Conservation (phyloP, 1,284 basidiomycete genomes). For the Trichosporon ovoides region DNA sequence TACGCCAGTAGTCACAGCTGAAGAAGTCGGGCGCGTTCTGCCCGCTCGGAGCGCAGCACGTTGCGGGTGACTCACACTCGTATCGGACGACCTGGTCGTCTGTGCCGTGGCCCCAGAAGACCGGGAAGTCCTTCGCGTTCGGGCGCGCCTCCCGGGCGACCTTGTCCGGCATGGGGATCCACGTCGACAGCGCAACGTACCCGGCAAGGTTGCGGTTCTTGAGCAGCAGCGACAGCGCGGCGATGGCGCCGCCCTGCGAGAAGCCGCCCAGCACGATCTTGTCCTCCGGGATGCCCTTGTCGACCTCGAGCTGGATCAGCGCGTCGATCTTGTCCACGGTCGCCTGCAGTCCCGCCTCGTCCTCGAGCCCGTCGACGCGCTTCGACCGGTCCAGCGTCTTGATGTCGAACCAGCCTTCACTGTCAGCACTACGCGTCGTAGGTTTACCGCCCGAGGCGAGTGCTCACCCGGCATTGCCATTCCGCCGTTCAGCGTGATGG, state of each 20-base stretch:
- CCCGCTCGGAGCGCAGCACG: too few species aligned
- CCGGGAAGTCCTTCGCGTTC: slow-evolving; percentile 55
- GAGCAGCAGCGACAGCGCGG: slow-evolving; percentile 66
- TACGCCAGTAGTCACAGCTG: too few species aligned
- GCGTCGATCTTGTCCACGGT: slow-evolving; percentile 61
- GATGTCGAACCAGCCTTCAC: slow-evolving; percentile 65
- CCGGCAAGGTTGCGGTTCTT: slow-evolving; percentile 66
- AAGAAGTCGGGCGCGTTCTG: too few species aligned
- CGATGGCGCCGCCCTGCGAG: slow-evolving; percentile 78
- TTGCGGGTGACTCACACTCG: slow-evolving; percentile 44
- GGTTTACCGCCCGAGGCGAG: too few species aligned
- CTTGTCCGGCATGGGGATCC: slow-evolving; percentile 63
- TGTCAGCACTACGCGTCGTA: too few species aligned
- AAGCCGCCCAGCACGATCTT: slow-evolving; percentile 71
- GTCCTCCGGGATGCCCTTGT: slow-evolving; percentile 61
- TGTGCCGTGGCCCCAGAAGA: slow-evolving; percentile 86
- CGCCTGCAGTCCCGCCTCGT: slow-evolving; percentile 61
- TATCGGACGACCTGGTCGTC: slow-evolving; percentile 66
- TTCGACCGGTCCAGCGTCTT: slow-evolving; percentile 59
- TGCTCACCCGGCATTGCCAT: slow-evolving; percentile 12
- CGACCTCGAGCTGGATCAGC: slow-evolving; percentile 68
- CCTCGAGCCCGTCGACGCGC: slow-evolving; percentile 56
- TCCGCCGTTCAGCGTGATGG: slow-evolving; percentile 48
- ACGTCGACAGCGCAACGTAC: slow-evolving; percentile 66
- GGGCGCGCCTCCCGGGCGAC: slow-evolving; percentile 51